A percentile compares a stretch with the other conserved stretches of the same genome.
phyloP scores from a whole-genome alignment of 2,329 filamentous ascomycete genomes.

The Botrytis porri region DNA sequence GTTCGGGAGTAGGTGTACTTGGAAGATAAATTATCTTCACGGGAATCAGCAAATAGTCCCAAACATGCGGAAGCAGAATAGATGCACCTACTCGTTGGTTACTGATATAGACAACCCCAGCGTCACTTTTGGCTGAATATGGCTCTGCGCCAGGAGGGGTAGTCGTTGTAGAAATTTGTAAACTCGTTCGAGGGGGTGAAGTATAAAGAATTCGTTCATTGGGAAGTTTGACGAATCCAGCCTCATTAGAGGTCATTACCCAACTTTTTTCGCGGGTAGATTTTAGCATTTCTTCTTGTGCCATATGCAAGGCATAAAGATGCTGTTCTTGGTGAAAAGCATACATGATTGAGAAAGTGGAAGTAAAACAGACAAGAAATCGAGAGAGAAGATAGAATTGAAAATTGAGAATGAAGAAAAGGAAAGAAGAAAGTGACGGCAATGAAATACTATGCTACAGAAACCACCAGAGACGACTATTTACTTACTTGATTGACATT shows the following conservation, averaged over 20 bases:
- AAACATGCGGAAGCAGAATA: constrained; percentile 21
- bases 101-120: constrained; percentile 75
- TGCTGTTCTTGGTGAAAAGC: constrained; percentile 37
- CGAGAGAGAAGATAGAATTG: neutral
- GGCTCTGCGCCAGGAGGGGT: constrained; percentile 61
- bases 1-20: constrained; percentile 56
- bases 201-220: constrained; percentile 79
- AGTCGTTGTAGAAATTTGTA: constrained; percentile 65
- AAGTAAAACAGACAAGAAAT: neutral
- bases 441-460: constrained; percentile 17
- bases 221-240: constrained; percentile 78
- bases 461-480: constrained; percentile 16
- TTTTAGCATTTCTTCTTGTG: constrained; percentile 33
- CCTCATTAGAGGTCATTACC: constrained; percentile 79
- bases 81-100: constrained; percentile 70
- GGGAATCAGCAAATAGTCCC: constrained; percentile 23
- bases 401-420: constrained; percentile 3
- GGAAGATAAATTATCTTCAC: constrained; percentile 83
- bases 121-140: constrained; percentile 69
- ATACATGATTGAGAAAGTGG: constrained; percentile 31
- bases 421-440: neutral
- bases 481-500: constrained; percentile 22
- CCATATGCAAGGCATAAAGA: constrained; percentile 32
- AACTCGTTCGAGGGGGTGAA: constrained; percentile 73
- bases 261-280: constrained; percentile 53